Conservation (phyloP, 2,329 filamentous ascomycete genomes). For the Aspergillus sp. region DNA sequence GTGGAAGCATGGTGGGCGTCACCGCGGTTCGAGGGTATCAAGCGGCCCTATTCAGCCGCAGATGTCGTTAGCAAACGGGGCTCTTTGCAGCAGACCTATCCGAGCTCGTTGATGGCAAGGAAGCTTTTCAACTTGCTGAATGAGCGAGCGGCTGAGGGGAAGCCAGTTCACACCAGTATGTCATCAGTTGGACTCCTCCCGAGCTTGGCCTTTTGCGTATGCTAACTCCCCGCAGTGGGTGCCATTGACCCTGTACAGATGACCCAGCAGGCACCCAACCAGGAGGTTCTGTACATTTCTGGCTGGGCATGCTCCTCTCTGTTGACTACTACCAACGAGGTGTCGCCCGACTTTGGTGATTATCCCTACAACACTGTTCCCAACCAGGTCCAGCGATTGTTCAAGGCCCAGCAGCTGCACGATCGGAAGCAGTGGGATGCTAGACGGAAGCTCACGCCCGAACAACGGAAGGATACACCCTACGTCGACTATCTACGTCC, state of each 20-base stretch:
- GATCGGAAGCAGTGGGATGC: slow-evolving; percentile 93
- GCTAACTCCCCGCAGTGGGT: slow-evolving; percentile 65
- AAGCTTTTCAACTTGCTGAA: slow-evolving; percentile 91
- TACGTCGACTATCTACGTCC: slow-evolving; percentile 92
- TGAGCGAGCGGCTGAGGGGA: slow-evolving; percentile 72
- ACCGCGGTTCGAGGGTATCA: slow-evolving; percentile 83
- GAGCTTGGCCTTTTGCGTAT: too few species aligned
- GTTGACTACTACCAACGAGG: slow-evolving; percentile 91
- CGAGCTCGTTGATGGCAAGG: slow-evolving; percentile 89
- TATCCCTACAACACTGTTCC: slow-evolving; percentile 99
- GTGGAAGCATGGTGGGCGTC: slow-evolving; percentile 90
- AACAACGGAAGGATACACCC: slow-evolving; percentile 72
- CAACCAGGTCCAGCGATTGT: slow-evolving; percentile 92
- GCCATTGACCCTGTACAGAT: slow-evolving; percentile 99
- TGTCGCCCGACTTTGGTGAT: slow-evolving; percentile 95
- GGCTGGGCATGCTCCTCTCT: slow-evolving; percentile 97
- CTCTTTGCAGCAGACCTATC: slow-evolving; percentile 80
- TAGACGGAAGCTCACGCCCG: slow-evolving; percentile 72
- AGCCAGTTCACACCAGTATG: slow-evolving; percentile 89
- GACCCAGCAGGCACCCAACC: slow-evolving; percentile 95
- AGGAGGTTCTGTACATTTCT: slow-evolving; percentile 93
- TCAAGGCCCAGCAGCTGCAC: slow-evolving; percentile 96
- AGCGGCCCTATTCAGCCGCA: slow-evolving; percentile 82
- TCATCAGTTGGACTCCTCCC: background rate
- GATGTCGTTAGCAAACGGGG: slow-evolving; percentile 94